Base-by-base conservation (phyloP, 331 rosid species). In the Saraca asoca region DNA sequence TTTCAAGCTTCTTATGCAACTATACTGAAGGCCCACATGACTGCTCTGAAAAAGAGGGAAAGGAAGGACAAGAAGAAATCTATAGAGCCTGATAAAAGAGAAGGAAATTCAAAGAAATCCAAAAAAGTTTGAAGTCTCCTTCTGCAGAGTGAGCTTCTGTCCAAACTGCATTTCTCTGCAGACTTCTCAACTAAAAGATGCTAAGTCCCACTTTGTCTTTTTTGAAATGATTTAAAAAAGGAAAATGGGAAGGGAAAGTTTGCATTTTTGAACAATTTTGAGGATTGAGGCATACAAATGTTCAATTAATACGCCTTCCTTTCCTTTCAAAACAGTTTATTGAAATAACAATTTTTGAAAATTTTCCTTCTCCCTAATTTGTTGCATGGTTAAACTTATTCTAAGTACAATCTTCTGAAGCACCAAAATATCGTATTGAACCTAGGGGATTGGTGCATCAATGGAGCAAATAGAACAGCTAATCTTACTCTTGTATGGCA, bases 11-110 rank as follows among this genome's bases (percentile, higher is more conserved):
- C 87, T 2, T 82, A 82, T 41, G 86, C 87, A 7, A 82, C 90
- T 16, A 79, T 85, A 45, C 79, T 82, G 5, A 85, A 82, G 83
- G 90, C 85, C 37, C 87, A 71, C 72, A 85, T 82, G 90, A 82
- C 87, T 31, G 78, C 90, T 72, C 75, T 85, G 35, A 85, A 85
- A 76, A 85, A 79, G 79, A 81, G 85, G 64, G 87, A 85, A 70
- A 82, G 87, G 59, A 85, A 85, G 74, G 87, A 85, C 20, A 85
- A 72, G 81, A 85, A 85, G 59, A 82, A 82, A 62, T 66, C 75
- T 62, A 71, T 71, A 35, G 85, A 76, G 62, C 59, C 69, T 35
- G 77, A 73, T 37, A 73, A 79, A 69, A 80, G 82, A 24, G 31
- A 24, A 24, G 31, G 3, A 24, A 24, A 24, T 53, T 13, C 57